Evolutionary conservation across 257 asterid genomes (phyloP).

Genomic region (Plantago major): DNA sequence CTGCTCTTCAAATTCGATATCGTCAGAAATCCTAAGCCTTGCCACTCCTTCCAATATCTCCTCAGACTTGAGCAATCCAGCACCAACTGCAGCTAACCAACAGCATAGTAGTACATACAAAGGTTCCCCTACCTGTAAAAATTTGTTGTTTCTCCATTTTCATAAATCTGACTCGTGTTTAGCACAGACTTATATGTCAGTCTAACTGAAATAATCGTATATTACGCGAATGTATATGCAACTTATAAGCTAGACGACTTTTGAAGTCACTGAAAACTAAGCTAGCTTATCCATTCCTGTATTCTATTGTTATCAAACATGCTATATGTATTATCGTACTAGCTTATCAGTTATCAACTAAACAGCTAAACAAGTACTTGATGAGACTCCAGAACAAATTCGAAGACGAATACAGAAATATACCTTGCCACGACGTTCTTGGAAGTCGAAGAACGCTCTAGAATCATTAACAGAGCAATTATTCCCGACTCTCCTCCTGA

Average conservation of each 20-base stretch:
- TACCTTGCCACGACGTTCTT: conserved; percentile 87
- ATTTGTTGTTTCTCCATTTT: no score
- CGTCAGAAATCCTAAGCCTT: conserved; percentile 82
- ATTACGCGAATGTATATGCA: no score
- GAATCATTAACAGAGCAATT: conserved; percentile 87
- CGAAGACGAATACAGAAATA: background rate
- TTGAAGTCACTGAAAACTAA: background rate
- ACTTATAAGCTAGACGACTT: no score
- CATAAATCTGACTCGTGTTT: no score
- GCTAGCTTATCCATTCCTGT: background rate
- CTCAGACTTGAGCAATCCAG: conserved; percentile 89
- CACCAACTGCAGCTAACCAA: conserved; percentile 96
- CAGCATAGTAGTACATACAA: conserved; percentile 77
- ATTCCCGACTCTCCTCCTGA: conserved; percentile 81
- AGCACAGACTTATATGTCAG: no score
- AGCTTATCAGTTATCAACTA: no score
- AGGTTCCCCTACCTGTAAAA: conserved; percentile 53
- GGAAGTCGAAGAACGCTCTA: conserved; percentile 67
- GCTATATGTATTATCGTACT: no score
- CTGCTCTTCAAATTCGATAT: conserved; percentile 91
- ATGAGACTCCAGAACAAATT: background rate
- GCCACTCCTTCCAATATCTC: conserved; percentile 92
- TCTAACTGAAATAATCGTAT: no score
- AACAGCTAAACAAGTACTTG: no score
- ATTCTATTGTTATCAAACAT: no score